Evolutionary conservation across 768 basidiomycete species (phyloP).

Genomic region (Arthromyces matolae): DNA sequence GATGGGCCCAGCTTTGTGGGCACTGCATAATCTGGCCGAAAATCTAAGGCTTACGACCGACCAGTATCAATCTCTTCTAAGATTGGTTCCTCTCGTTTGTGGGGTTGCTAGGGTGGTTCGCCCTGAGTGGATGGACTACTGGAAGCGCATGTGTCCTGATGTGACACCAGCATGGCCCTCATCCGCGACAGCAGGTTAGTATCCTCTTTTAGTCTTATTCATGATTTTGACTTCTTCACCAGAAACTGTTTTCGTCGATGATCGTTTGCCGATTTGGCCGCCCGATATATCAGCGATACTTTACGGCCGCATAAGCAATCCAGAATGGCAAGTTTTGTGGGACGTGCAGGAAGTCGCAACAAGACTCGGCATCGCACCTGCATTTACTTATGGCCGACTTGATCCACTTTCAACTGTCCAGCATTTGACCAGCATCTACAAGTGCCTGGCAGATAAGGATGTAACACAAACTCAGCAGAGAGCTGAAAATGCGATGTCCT

Average conservation of each 20-base stretch:
- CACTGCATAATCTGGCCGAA: constrained; percentile 77
- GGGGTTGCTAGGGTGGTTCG: constrained; percentile 59
- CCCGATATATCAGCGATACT: constrained; percentile 72
- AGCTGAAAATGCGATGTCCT: constrained; percentile 59
- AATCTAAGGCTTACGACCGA: constrained; percentile 57
- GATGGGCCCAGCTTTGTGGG: constrained; percentile 61
- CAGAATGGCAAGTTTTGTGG: constrained; percentile 63
- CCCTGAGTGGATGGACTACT: constrained; percentile 90
- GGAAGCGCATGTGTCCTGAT: constrained; percentile 77
- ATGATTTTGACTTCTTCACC: not conserved
- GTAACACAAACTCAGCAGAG: constrained; percentile 53
- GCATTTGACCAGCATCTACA: constrained; percentile 54
- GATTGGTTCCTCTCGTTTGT: constrained; percentile 62
- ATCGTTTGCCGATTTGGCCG: constrained; percentile 73
- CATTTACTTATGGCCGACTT: constrained; percentile 58
- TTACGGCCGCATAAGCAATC: constrained; percentile 55
- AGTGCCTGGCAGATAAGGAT: constrained; percentile 52
- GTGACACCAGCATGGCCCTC: constrained; percentile 59
- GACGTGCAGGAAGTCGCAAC: constrained; percentile 45
- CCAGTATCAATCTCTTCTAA: constrained; percentile 50
- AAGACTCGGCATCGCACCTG: constrained; percentile 46
- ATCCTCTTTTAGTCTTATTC: not conserved
- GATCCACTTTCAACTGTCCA: constrained; percentile 57
- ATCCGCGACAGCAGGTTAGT: constrained; percentile 39
- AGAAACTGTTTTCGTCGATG: constrained; percentile 55